These are phyloP conservation scores for Fagus sylvatica DNA, from an alignment of 306 rosid genomes.

Conservation along the genomic window DNA sequence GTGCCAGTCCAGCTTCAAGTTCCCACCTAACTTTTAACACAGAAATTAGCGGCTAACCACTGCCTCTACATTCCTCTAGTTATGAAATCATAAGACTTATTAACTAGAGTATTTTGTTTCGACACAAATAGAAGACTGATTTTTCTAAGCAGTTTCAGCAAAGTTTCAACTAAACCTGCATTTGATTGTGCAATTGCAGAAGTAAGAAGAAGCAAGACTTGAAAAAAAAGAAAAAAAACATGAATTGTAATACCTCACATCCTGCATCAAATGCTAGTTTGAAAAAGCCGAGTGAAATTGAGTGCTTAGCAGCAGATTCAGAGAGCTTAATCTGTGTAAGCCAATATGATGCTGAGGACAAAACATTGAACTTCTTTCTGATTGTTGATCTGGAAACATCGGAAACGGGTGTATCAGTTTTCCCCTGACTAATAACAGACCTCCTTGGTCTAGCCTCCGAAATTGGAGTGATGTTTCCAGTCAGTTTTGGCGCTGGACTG, in stretches of 20 bases:
- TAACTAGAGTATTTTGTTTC: neutral
- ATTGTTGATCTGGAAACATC: constrained; percentile 51
- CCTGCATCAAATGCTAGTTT: constrained; percentile 82
- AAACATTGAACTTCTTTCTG: constrained; percentile 52
- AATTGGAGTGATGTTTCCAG: constrained; percentile 65
- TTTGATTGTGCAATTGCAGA: neutral
- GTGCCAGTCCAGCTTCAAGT: too few relatives aligned
- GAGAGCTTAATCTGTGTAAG: constrained; percentile 78
- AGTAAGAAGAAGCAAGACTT: neutral
- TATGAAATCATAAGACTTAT: neutral
- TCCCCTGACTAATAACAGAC: constrained; percentile 44
- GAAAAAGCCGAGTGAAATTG: constrained; percentile 82
- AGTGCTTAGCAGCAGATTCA: constrained; percentile 74
- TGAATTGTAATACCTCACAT: constrained; percentile 58
- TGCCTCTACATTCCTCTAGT: neutral
- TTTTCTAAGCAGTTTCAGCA: neutral
- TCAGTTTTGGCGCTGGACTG: constrained; percentile 53
- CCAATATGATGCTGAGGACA: constrained; percentile 87
- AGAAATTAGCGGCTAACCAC: neutral
- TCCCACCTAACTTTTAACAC: neutral
- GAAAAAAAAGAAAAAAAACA: neutral
- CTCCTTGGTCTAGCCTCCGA: constrained; percentile 59
- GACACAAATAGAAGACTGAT: neutral
- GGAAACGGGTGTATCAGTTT: constrained; percentile 65
- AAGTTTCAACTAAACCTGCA: neutral